These are phyloP conservation scores for Solanum dulcamara DNA, from an alignment of 257 asterid genomes.

Conservation along the genomic window DNA sequence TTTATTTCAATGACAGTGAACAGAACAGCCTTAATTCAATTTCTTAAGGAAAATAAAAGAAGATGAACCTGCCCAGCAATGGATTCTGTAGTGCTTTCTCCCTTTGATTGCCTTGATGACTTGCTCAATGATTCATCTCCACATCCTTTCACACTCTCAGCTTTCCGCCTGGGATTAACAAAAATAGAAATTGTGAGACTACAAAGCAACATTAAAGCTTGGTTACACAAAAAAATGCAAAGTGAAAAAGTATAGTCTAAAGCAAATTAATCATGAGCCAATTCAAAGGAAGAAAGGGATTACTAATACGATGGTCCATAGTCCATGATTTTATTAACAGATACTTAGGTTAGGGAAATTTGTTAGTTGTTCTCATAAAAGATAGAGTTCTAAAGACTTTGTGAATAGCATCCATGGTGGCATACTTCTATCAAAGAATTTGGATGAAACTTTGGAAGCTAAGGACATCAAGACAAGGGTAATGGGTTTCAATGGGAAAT, in stretches of 20 bases:
- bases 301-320: not conserved
- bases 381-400: not conserved
- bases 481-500: not conserved
- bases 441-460: too few relatives aligned
- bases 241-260: not conserved
- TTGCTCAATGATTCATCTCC: constrained; percentile 12
- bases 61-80: constrained; percentile 25
- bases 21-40: not conserved
- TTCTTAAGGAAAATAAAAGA: not conserved
- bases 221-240: not conserved
- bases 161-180: constrained; percentile 18
- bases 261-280: not conserved
- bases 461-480: not conserved
- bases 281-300: not conserved
- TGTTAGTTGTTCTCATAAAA: not conserved
- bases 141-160: constrained; percentile 22
- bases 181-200: not conserved
- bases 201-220: not conserved
- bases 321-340: not conserved
- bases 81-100: constrained; percentile 1
- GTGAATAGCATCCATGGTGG: not conserved
- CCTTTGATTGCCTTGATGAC: constrained; percentile 11
- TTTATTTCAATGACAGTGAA: not conserved
- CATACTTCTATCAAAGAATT: too few relatives aligned
- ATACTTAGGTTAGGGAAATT: not conserved